Conservation (phyloP, 257 asterid species). For the Dorcoceras hygrometricum region DNA sequence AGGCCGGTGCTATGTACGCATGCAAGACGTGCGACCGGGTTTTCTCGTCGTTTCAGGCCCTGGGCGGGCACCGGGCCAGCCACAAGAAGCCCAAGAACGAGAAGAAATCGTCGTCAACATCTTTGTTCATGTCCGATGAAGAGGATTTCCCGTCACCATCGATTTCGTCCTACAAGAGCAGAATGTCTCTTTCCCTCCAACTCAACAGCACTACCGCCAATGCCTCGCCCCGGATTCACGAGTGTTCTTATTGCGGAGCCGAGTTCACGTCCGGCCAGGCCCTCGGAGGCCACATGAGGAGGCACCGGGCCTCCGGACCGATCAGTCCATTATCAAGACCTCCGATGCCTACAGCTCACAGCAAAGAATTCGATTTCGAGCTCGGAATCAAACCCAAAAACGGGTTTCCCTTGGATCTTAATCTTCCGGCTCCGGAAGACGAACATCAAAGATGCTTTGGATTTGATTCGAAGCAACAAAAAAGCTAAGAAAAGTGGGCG, state of each 20-base stretch:
- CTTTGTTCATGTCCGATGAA: slow-evolving; percentile 27
- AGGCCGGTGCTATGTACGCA: slow-evolving; percentile 31
- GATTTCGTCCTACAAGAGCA: slow-evolving; percentile 24
- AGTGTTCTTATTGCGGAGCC: slow-evolving; percentile 59
- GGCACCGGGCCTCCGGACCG: slow-evolving; percentile 40
- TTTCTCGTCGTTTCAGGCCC: slow-evolving; percentile 65
- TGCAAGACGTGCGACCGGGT: slow-evolving; percentile 65
- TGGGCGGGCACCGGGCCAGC: slow-evolving; percentile 80
- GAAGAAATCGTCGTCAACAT: slow-evolving; percentile 8
- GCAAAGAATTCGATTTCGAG: slow-evolving; percentile 30
- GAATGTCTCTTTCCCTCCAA: slow-evolving; percentile 43
- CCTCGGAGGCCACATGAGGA: slow-evolving; percentile 71
- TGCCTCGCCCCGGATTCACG: slow-evolving; percentile 44
- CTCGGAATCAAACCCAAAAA: slow-evolving; percentile 25
- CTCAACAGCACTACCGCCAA: slow-evolving; percentile 38
- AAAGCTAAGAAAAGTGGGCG: slow-evolving; percentile 21
- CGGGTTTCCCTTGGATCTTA: slow-evolving; percentile 67
- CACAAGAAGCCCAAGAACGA: slow-evolving; percentile 51
- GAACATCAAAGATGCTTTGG: slow-evolving; percentile 28
- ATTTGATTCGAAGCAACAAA: slow-evolving; percentile 27
- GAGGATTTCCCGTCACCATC: slow-evolving; percentile 42
- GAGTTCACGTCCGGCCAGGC: slow-evolving; percentile 71
- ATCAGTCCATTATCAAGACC: slow-evolving; percentile 17
- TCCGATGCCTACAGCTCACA: slow-evolving; percentile 15
- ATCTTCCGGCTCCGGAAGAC: slow-evolving; percentile 55